Evolutionary conservation across 192 early-diverging fungal genomes (phyloP).

Genomic region (Coemansia sp.): DNA sequence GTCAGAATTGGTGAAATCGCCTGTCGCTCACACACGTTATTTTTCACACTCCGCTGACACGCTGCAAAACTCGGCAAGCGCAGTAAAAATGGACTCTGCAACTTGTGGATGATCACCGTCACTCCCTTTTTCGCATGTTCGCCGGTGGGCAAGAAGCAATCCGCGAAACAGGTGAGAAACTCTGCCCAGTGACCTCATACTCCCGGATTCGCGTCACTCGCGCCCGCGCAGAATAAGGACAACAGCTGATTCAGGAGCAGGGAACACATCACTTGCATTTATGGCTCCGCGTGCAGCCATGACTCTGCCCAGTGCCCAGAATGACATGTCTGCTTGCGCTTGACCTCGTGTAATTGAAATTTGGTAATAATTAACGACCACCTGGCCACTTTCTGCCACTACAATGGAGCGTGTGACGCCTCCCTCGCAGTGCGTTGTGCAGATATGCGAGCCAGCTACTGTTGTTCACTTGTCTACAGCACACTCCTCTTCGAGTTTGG

Average conservation of each 20-base stretch:
- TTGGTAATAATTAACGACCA: constrained; percentile 4
- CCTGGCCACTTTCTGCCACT: neutral
- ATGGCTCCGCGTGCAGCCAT: neutral
- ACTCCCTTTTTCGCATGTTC: neutral
- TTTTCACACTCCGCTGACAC: neutral
- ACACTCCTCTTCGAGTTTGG: too few relatives aligned
- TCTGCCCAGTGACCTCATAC: neutral
- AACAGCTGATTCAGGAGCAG: neutral
- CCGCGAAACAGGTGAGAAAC: too few relatives aligned
- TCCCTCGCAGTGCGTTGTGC: constrained; percentile 4
- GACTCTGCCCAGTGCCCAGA: neutral
- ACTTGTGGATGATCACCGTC: neutral
- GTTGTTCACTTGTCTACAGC: too few relatives aligned
- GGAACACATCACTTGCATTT: neutral
- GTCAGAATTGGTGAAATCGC: neutral
- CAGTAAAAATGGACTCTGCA: neutral
- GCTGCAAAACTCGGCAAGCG: neutral
- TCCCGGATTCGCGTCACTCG: neutral
- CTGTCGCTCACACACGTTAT: neutral
- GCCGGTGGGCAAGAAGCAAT: neutral
- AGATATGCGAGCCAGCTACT: neutral
- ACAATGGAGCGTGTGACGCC: constrained; percentile 5
- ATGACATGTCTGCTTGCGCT: neutral
- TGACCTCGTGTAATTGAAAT: neutral
- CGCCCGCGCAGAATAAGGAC: neutral